Evolutionary conservation across 306 rosid genomes (phyloP), one percentile per base, ranked within the genome.

Genomic region (Senna siamea): DNA sequence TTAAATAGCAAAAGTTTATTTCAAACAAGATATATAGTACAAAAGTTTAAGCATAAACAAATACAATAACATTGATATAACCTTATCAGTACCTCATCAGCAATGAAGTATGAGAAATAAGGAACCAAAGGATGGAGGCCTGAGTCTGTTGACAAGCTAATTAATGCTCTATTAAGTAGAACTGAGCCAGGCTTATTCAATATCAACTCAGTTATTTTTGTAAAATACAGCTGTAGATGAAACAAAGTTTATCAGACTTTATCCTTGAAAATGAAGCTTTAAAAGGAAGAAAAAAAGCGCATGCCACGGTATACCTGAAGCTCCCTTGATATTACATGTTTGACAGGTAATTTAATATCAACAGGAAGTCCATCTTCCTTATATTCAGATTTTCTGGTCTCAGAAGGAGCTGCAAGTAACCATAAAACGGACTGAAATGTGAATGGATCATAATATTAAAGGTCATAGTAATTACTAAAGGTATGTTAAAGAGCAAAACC

Each of bases 111-210:
- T 26, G 87, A 73, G 61, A 93, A 89, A 83, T 88, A 88, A 19
- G 98, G 98, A 85, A 91, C 85, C 68, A 91, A 88, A 50, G 91
- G 96, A 78, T 91, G 97, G 78, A 93, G 89, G 68, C 97, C 98
- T 7, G 94, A 85, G 79, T 93, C 94, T 6, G 88, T 83, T 58
- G 94, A 81, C 87, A 93, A 72, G 88, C 96, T 91, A 79, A 87
- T 47, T 82, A 93, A 64, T 12, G 88, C 97, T 85, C 87, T 80
- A 81, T 87, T 85, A 17, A 91, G 83, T 64, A 87, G 78, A 77
- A 63, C 55, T 55, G 96, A 89, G 22, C 86, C 77, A 72, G 94
- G 83, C 85, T 83, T 93, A 57, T 84, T 84, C 68, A 86, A 56
- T 66, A 86, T 74, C 74, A 93, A 75, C 37, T 78, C 88, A 13